Evolutionary conservation across 2,329 filamentous ascomycete genomes (phyloP), one percentile per base, ranked within the genome.

Genomic region (Epichloe elymi): DNA sequence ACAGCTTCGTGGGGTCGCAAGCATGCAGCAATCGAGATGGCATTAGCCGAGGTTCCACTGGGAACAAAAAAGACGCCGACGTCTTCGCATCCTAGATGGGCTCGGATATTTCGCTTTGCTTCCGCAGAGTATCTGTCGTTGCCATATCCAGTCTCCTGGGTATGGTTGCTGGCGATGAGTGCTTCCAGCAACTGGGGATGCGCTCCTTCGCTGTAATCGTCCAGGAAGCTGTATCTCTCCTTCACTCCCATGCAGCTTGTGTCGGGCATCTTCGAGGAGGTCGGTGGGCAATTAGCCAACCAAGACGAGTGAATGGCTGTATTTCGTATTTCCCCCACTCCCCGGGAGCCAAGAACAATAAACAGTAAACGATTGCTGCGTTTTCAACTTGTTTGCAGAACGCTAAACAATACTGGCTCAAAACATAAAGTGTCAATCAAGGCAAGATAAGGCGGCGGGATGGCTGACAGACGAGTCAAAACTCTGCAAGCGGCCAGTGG

Each of bases 151-250:
- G 65, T 59, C 56, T 76, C 70, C 47, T 75, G 73, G 1, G 67
- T 65, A 3, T 58, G 57, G 50, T 75, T 76, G 57, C 67, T 70
- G 35, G 63, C 58, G 15, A 74, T 57, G 2, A 76, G 62, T 10
- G 73, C 71, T 43, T 74, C 66, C 30, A 76, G 66, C 3, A 76
- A 61, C n/a, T 66, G 63, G 5, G 74, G 73, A 53, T 76, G 74
- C 0, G 72, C 73, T 37, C 73, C 74, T 53, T 76, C 73, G 59
- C 71, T 73, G 57, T 76, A 76, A 55, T 76, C 73, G 55, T 76
- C 73, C 45, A 72, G 63, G 51, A 76, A 71, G 59, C 70, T 73
- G 57, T 74, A 75, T 30, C 56, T 60, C 4, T 52, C 50, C 26
- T 54, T 57, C 20, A 42, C 43, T 3, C 36, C n/a, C 23, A 37